A percentile compares a stretch with the other conserved stretches of the same genome.
Evolutionary conservation across 768 basidiomycete genomes (phyloP).

Genomic region (Pisolithus microcarpus): DNA sequence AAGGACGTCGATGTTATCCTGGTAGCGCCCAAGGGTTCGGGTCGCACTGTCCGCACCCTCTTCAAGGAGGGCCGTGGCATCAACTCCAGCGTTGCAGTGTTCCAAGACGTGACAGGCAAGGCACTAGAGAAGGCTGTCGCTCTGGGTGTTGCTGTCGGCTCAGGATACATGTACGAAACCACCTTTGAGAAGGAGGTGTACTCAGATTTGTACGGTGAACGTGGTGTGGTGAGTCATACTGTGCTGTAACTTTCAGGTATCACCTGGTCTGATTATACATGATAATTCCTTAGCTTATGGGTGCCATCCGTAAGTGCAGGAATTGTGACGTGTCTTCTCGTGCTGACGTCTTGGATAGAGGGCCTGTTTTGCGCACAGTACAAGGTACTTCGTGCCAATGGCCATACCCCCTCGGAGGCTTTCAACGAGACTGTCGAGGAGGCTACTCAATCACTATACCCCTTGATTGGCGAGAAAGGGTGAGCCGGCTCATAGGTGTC

Average conservation of each 20-base stretch:
- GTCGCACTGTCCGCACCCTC: slow-evolving; percentile 96
- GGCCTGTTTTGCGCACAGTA: slow-evolving; percentile 99
- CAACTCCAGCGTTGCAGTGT: slow-evolving; percentile 91
- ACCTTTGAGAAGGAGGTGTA: slow-evolving; percentile 99
- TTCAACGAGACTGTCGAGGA: slow-evolving; percentile 99
- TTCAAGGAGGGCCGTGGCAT: slow-evolving; percentile 99
- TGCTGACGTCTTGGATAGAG: slow-evolving; percentile 41
- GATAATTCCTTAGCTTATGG: slow-evolving; percentile 71
- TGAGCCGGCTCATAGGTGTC: slow-evolving; percentile 27
- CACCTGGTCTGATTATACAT: neutral
- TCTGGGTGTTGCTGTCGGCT: slow-evolving; percentile 88
- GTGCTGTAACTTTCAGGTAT: slow-evolving; percentile 2
- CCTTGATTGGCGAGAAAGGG: slow-evolving; percentile 93
- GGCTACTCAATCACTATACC: slow-evolving; percentile 98
- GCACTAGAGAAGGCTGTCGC: slow-evolving; percentile 97
- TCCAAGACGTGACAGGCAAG: slow-evolving; percentile 96
- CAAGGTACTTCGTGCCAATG: slow-evolving; percentile 93
- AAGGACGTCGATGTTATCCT: slow-evolving; percentile 96
- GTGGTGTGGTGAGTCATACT: slow-evolving; percentile 80
- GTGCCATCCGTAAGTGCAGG: slow-evolving; percentile 72
- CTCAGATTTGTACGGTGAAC: slow-evolving; percentile 98
- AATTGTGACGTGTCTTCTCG: neutral
- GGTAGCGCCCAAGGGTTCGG: slow-evolving; percentile 98
- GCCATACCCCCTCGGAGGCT: slow-evolving; percentile 94
- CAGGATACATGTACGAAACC: slow-evolving; percentile 98